A percentile compares a stretch with the other conserved stretches of the same genome.
These are phyloP conservation scores for Didymella pomorum DNA, from an alignment of 2,329 filamentous ascomycete genomes.

Conservation along the genomic window DNA sequence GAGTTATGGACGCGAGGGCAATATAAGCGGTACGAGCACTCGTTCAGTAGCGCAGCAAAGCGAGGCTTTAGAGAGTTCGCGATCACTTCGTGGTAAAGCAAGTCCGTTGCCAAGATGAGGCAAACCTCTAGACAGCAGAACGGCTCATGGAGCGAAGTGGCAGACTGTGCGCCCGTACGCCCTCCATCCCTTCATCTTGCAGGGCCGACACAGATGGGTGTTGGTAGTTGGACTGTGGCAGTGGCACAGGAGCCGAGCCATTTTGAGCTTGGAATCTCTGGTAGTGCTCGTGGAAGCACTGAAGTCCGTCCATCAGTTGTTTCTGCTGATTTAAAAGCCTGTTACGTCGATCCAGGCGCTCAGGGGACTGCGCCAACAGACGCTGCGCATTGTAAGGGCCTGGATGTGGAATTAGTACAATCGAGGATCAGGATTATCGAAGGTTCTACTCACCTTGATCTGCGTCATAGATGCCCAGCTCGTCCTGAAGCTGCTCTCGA, in stretches of 20 bases:
- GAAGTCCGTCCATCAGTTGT: constrained; percentile 40
- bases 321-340: constrained; percentile 36
- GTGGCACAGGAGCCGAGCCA: background rate
- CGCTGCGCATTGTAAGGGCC: constrained; percentile 15
- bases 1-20: no score
- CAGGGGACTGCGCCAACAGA: constrained; percentile 48
- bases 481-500: constrained; percentile 35
- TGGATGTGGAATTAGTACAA: constrained; percentile 1
- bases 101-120: background rate
- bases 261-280: constrained; percentile 13
- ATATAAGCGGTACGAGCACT: no score
- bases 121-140: background rate
- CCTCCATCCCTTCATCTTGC: background rate
- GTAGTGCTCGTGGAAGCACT: constrained; percentile 22
- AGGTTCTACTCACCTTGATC: constrained; percentile 29
- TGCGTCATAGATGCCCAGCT: constrained; percentile 32
- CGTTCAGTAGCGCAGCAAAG: no score
- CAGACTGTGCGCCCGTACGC: background rate
- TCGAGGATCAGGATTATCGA: no score
- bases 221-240: constrained; percentile 2
- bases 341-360: constrained; percentile 36
- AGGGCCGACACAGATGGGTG: background rate
- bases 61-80: background rate
- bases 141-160: background rate
- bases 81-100: background rate